These are phyloP conservation scores for Thelonectria olida DNA, from an alignment of 2,329 filamentous ascomycete genomes.

Conservation along the genomic window DNA sequence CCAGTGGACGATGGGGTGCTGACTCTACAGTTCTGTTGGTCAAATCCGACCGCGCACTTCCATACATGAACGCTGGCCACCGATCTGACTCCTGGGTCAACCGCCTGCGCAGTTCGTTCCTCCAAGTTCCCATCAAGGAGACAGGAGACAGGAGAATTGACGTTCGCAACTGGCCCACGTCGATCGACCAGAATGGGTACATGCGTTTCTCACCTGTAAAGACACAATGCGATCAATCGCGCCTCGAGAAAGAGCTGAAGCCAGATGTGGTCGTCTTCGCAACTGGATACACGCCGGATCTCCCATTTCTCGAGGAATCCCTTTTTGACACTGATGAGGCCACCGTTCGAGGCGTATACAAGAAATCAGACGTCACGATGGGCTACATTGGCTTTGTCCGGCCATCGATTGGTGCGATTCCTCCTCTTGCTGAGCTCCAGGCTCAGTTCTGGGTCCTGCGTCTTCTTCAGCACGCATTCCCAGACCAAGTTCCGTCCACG, in stretches of 20 bases:
- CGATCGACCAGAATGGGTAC: conserved; percentile 47
- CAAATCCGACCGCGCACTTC: conserved; percentile 54
- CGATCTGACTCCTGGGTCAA: conserved; percentile 46
- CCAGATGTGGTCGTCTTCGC: conserved; percentile 57
- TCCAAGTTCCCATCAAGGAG: conserved; percentile 51
- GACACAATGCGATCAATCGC: conserved; percentile 34
- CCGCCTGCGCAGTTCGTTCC: conserved; percentile 46
- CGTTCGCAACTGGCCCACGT: conserved; percentile 53
- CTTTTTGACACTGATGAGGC: conserved; percentile 57
- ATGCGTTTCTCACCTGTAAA: conserved; percentile 48
- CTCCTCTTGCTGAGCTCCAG: conserved; percentile 59
- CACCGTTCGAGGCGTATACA: conserved; percentile 64
- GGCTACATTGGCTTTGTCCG: conserved; percentile 60
- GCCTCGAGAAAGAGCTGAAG: conserved; percentile 42
- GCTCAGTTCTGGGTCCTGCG: conserved; percentile 57
- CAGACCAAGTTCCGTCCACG: conserved; percentile 23
- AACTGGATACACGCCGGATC: conserved; percentile 56
- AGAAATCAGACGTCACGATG: conserved; percentile 47
- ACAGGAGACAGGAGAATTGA: conserved; percentile 53
- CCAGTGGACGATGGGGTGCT: background rate
- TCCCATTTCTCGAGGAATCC: conserved; percentile 49
- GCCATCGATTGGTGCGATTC: conserved; percentile 57
- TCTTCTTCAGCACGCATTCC: conserved; percentile 46
- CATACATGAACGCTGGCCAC: conserved; percentile 52
- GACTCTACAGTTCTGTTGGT: conserved; percentile 51